Percentiles rank a stretch among this genome's conserved stretches.
Evolutionary conservation across 257 asterid species (phyloP).

Genomic region (Fraxinus excelsior): DNA sequence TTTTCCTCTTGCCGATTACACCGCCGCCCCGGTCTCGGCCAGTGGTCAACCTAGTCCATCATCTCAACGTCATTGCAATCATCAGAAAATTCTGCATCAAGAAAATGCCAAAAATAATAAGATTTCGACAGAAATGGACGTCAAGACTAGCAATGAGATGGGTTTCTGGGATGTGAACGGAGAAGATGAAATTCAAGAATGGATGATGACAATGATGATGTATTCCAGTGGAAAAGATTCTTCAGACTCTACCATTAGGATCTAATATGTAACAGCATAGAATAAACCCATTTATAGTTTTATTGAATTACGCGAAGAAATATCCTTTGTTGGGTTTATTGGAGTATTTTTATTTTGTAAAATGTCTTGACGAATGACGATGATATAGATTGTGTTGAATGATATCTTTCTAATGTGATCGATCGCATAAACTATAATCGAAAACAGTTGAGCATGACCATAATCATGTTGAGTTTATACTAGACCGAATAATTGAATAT

Average conservation of each 20-base stretch:
- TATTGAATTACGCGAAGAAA: too few species aligned
- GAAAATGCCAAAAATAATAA: conserved; percentile 1
- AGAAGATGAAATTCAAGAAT: conserved; percentile 54
- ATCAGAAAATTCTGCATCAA: conserved; percentile 7
- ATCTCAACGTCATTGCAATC: background rate
- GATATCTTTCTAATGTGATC: too few species aligned
- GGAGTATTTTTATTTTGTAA: too few species aligned
- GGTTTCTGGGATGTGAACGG: conserved; percentile 47
- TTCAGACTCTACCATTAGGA: conserved; percentile 47
- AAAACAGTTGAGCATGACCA: too few species aligned
- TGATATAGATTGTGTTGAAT: too few species aligned
- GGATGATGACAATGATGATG: conserved; percentile 66
- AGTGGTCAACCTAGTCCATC: background rate
- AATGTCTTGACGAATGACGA: too few species aligned
- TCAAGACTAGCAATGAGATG: conserved; percentile 25
- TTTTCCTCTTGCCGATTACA: conserved; percentile 71
- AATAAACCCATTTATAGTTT: too few species aligned
- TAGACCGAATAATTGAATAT: too few species aligned
- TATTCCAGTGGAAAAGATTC: conserved; percentile 53
- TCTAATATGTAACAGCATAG: too few species aligned
- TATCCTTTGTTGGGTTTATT: too few species aligned
- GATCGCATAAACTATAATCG: too few species aligned
- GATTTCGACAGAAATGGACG: conserved; percentile 18
- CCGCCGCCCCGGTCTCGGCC: conserved; percentile 7
- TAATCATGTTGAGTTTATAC: too few species aligned